Evolutionary conservation across 2,329 filamentous ascomycete genomes (phyloP), one percentile per base, ranked within the genome.

Genomic region (Blastomyces parvus): DNA sequence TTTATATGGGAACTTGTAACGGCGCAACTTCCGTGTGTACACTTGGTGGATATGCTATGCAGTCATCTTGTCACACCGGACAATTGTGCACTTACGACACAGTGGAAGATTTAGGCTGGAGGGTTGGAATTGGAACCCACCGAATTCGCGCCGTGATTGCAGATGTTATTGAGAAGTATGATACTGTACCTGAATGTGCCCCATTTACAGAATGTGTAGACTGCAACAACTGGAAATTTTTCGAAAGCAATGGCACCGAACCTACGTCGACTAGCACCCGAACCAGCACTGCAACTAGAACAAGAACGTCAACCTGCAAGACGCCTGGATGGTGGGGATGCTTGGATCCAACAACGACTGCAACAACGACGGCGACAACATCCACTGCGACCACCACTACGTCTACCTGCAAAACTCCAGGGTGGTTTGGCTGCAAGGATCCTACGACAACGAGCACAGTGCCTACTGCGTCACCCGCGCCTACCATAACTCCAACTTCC

Each of bases 1-100:
- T 99, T 42, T 99, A 88, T 71, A 92, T 97, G 79, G 94, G 94
- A 40, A 90, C 88, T 0, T 97, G 94, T 77, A 97, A 96, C 70
- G 90, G 89, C 40, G 90, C 90, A 2, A 91, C 90, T 1, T 92
- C 93, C 2, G 86, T 88, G 13, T 97, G 94, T 75, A 94, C 92
- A 0, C 86, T 96, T 70, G 93, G 87, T 1, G 94, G 94, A 0
- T 99, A 97, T 73, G 92, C 94, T 0, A 84, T 99, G 81, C 91
- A 99, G 76, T 89, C 91, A 14, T 83, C 87, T n/a, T 99, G 94
- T 69, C 94, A 97, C 70, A 89, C 90, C 0, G 94, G 94, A 8
- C 83, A 84, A 61, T 88, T 94, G 73, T 97, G 94, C 70, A 85
- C 89, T 0, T 99, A 96, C 72, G 93, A 99, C 70, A 94, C 94